Evolutionary conservation across 2,329 filamentous ascomycete species (phyloP), one percentile per base, ranked within the genome.

Genomic region (Pseudogymnoascus sp.): DNA sequence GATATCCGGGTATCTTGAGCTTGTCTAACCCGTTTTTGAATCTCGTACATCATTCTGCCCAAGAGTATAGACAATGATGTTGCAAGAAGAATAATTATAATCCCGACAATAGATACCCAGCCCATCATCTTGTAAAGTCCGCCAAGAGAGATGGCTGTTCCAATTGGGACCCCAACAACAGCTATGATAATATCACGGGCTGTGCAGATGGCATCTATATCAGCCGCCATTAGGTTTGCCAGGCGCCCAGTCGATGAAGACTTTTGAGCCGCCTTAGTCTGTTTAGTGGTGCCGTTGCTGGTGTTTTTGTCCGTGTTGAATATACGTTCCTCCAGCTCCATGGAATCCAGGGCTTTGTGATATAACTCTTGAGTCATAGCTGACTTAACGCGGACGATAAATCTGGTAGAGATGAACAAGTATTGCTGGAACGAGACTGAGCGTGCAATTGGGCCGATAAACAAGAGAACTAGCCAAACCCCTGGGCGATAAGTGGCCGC

Each of bases 1-100:
- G 83, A 84, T 63, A 86, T 81, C 25, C 84, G 80, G 14, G 78
- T 76, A 69, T 86, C 83, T 60, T 85, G 83, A 21, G 82, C 80
- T 63, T 79, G 78, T 66, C 82, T 81, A 60, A 83, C 80, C n/a
- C 78, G 76, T 43, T 77, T 78, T 70, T 85, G 80, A 21, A 80
- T 77, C 36, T 73, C 75, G 61, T 79, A 79, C 77, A 85, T 84
- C 41, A 74, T 73, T 25, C 78, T 79, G 1, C 79, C 79, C 10
- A 85, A 75, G 63, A 79, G 73, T 23, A 81, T 70, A 1, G 83
- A 82, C 13, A 85, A 69, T n/a, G 82, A 81, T 1, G 78, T 76
- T 4, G 80, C 74, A 2, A 80, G 67, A 21, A 83, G 62, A 57
- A 86, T 75, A 37, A 81, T 74, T n/a, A 70, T 71, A 6, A 80